Evolutionary conservation across 78 protist species (phyloP), one percentile per base, ranked within the genome.

Genomic region (Cavenderia fasciculata): DNA sequence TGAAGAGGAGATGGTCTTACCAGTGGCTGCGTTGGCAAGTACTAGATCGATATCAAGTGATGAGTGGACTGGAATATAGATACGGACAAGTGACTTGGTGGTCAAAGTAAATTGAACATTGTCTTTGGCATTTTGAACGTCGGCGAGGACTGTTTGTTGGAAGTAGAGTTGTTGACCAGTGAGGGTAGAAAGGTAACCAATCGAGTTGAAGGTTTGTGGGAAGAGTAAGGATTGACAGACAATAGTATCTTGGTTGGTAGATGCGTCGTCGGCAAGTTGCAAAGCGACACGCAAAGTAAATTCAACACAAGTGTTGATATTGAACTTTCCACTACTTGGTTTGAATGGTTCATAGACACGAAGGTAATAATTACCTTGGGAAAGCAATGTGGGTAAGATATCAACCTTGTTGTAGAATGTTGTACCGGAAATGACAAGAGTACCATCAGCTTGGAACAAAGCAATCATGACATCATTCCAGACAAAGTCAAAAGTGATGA

Each of bases 311-410:
- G 46, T 79, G 18, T 12, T 63, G 40, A n/a, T 16, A 0, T 14
- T 21, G 0, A 44, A 41, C 34, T 63, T 43, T n/a, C 8, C 27
- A 19, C 10, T 7, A 25, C 14, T 7, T 6, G 33, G 62, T 16
- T 38, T 21, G 59, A 75, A 75, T 36, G 88, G 88, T 41, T 79
- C 88, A 31, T 66, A 79, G 66, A 79, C 40, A 6, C 14, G 16
- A 14, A 79, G 66, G 1, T 25, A 29, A 44, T 79, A 79, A 25
- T 54, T 16, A 19, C 88, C 88, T 25, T 62, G 76, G 1, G 56
- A 47, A 41, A 79, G 33, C 29, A 29, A 16, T 27, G 34, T 52
- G 1, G 74, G 41, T 18, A 25, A n/a, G 57, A 79, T 79, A 14
- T 79, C 76, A 1, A 29, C 65, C 23, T 68, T 5, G 40, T 79